phyloP scores from a whole-genome alignment of 352 stramenopile species.

The Pythium monospermum region DNA sequence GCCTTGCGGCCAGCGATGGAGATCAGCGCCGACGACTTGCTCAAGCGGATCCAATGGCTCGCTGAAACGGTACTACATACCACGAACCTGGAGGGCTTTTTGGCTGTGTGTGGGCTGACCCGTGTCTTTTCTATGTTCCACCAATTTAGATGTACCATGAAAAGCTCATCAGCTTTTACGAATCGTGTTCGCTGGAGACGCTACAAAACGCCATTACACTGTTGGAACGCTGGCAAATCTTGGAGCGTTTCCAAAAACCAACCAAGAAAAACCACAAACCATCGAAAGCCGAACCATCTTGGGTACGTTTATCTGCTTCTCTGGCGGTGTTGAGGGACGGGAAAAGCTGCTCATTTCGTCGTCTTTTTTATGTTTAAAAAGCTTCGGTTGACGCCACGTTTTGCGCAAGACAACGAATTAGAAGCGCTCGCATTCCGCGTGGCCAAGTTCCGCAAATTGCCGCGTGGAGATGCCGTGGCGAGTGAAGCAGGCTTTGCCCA shows the following conservation, averaged over 20 bases:
- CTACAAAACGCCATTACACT: conserved; percentile 71
- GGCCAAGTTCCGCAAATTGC: conserved; percentile 73
- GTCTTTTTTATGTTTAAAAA: too few species aligned
- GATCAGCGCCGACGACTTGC: conserved; percentile 52
- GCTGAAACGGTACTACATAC: conserved; percentile 45
- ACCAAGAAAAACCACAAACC: conserved; percentile 2
- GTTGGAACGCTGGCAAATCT: conserved; percentile 61
- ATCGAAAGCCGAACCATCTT: conserved; percentile 1
- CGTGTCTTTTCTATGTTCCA: too few species aligned
- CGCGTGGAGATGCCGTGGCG: conserved; percentile 31
- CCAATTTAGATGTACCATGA: conserved; percentile 82
- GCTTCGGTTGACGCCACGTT: conserved; percentile 36
- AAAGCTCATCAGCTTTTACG: conserved; percentile 80
- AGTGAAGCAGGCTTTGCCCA: conserved; percentile 21
- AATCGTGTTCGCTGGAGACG: conserved; percentile 81
- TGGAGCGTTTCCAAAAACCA: conserved; percentile 33
- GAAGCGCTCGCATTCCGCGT: conserved; percentile 56
- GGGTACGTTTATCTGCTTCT: too few species aligned
- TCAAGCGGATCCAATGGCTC: conserved; percentile 82
- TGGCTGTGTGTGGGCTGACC: too few species aligned
- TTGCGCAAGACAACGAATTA: conserved; percentile 50
- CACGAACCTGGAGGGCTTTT: neutral
- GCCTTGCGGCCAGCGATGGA: conserved; percentile 45
- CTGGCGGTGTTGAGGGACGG: too few species aligned
- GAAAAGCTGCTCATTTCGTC: too few species aligned